Evolutionary conservation across 2,329 filamentous ascomycete species (phyloP), one percentile per base, ranked within the genome.

Genomic region (Colletotrichum chlorophyti): DNA sequence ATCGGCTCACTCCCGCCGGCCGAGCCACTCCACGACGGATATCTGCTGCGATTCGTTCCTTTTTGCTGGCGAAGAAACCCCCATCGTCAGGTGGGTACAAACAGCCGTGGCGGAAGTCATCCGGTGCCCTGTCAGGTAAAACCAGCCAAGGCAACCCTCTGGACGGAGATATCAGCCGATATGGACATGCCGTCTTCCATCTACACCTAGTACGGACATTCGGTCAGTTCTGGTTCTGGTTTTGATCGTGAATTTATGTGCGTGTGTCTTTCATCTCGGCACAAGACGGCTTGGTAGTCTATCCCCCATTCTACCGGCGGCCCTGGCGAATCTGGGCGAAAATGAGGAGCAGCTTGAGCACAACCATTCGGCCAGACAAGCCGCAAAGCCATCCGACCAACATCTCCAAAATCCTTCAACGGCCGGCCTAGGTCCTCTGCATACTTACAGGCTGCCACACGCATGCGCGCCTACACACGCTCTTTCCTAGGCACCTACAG

Each of bases 331-430:
- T n/a, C n/a, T n/a, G n/a, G n/a, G n/a, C n/a, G n/a, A n/a, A n/a
- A n/a, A n/a, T n/a, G n/a, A n/a, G n/a, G n/a, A n/a, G n/a, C n/a
- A n/a, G n/a, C n/a, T n/a, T n/a, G n/a, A n/a, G n/a, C n/a, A n/a
- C n/a, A n/a, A n/a, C n/a, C n/a, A 27, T 32, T 27, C 15, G 19
- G 29, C 4, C 23, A 31, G 7, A 31, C 27, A 19, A n/a, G n/a
- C n/a, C 24, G 31, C 9, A 23, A 38, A 52, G 24, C 14, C 38
- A 46, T 53, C 35, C 55, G 32, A 45, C 29, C 46, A 49, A 21
- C 24, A 15, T 7, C 15, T 12, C 15, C n/a, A 5, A 49, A 37
- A 21, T 37, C 23, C 6, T 27, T n/a, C 21, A 7, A 21, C 5
- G 10, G 14, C 24, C 17, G 14, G 19, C 21, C 23, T 8, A 19